Evolutionary conservation across 495 filamentous ascomycete species (phyloP).

Genomic region (Neurospora africana): DNA sequence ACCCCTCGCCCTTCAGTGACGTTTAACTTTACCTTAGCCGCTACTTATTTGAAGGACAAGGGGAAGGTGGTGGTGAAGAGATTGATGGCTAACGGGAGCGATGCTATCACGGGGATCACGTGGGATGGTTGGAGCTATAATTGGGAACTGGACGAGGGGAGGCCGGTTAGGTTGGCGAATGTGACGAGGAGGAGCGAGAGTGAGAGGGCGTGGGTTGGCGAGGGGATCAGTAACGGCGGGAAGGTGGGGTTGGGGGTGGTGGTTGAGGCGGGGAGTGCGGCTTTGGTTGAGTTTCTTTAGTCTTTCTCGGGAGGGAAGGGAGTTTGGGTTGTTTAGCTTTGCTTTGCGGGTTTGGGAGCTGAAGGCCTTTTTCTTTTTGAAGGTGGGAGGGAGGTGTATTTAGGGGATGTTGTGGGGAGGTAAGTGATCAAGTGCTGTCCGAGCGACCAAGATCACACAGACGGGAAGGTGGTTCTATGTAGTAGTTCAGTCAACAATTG

Average conservation of each 20-base stretch:
- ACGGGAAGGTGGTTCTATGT: not conserved
- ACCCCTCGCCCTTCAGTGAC: conserved; percentile 19
- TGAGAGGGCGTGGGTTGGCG: conserved; percentile 35
- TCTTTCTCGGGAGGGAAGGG: not conserved
- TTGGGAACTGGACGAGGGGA: conserved; percentile 45
- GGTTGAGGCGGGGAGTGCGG: conserved; percentile 35
- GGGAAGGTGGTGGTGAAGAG: conserved; percentile 30
- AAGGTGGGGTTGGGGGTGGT: conserved; percentile 36
- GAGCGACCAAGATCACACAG: not conserved
- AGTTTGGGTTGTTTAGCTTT: not conserved
- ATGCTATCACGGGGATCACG: conserved; percentile 51
- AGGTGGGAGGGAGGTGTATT: no score
- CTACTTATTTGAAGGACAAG: not conserved
- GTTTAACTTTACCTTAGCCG: conserved; percentile 34
- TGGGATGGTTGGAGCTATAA: conserved; percentile 58
- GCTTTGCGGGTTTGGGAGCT: not conserved
- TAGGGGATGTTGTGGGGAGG: not conserved
- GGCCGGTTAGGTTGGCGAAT: conserved; percentile 45
- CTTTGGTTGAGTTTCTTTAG: conserved; percentile 33
- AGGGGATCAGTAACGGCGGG: conserved; percentile 31
- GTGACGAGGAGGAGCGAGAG: conserved; percentile 34
- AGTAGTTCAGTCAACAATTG: not conserved
- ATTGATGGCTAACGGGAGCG: conserved; percentile 50
- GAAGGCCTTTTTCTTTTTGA: not conserved
- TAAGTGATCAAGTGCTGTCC: not conserved